phyloP scores from a whole-genome alignment of 2,329 filamentous ascomycete species.

The Fusarium sororula region DNA sequence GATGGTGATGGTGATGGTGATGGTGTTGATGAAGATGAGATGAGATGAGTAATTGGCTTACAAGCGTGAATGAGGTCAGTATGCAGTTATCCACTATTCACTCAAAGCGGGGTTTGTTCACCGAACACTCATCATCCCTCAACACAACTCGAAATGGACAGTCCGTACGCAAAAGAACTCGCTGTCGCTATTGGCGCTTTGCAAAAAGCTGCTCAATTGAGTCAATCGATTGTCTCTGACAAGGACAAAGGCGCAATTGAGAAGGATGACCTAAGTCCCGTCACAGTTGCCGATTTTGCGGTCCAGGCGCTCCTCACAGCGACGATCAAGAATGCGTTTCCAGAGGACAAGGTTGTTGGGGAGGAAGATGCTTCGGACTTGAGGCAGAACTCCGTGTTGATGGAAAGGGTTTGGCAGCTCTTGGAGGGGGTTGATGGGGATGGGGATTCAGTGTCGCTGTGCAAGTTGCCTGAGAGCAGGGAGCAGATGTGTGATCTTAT shows the following conservation, averaged over 20 bases:
- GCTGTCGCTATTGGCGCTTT: slow-evolving; percentile 54
- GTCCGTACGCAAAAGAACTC: slow-evolving; percentile 54
- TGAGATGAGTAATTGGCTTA: neutral
- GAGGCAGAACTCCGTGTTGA: slow-evolving; percentile 52
- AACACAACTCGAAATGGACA: slow-evolving; percentile 51
- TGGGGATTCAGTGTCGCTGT: slow-evolving; percentile 40
- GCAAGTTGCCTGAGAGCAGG: slow-evolving; percentile 48
- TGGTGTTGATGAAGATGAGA: neutral
- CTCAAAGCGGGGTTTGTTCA: slow-evolving; percentile 35
- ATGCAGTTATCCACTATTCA: slow-evolving; percentile 43
- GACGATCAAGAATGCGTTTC: slow-evolving; percentile 61
- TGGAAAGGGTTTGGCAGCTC: slow-evolving; percentile 59
- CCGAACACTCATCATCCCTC: neutral
- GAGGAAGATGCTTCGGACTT: slow-evolving; percentile 64
- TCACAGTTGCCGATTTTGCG: slow-evolving; percentile 68
- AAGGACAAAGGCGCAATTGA: slow-evolving; percentile 60
- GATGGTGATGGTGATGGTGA: neutral
- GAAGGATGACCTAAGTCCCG: slow-evolving; percentile 65
- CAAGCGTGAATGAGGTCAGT: slow-evolving; percentile 14
- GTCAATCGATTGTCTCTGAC: slow-evolving; percentile 57
- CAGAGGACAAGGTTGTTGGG: slow-evolving; percentile 61
- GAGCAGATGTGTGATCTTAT: slow-evolving; percentile 63
- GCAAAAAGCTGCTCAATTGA: slow-evolving; percentile 58
- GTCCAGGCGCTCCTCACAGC: slow-evolving; percentile 64
- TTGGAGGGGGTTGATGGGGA: slow-evolving; percentile 46